Evolutionary conservation across 768 basidiomycete species (phyloP), one percentile per base, ranked within the genome.

Genomic region (Dacryopinax primogenitus): DNA sequence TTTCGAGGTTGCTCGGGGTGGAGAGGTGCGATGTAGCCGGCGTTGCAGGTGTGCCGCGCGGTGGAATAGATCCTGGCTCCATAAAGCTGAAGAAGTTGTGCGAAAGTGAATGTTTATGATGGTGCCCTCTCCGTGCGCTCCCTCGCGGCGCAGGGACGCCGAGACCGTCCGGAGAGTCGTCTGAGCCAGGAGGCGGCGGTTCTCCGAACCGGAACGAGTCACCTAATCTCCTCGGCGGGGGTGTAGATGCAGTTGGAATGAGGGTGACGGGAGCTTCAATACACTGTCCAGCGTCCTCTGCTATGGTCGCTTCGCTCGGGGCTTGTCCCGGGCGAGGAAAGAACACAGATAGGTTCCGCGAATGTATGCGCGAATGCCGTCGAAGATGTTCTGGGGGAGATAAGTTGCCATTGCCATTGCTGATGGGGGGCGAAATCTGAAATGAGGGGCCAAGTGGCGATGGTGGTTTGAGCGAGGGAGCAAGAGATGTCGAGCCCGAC

Each of bases 21-120:
- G 65, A 67, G 16, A 58, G 35, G 23, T 64, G 58, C 34, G 39
- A 66, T 30, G 33, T 1, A 33, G 37, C 16, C 18, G 62, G 36
- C 85, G 71, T 32, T 80, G 77, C n/a, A 74, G 74, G 1, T n/a
- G n/a, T n/a, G 67, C 66, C 63, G 68, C 66, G 47, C 58, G 67
- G 65, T 30, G 66, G 63, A 68, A 67, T 62, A 61, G 69, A 69
- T 30, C 84, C 85, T 1, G 92, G 92, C 69, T 94, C 92, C 44
- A 97, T 85, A 72, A 96, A 96, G 0, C 92, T 92, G 76, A 95
- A 95, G 76, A 96, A 93, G 71, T 90, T 92, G 73, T 96, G 92
- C 0, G 92, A 95, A 12, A 93, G 75, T 0, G 92, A 95, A 74
- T 95, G 93, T 74, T 92, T 92, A 71, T 95, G 93, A 75, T 96